A percentile compares a stretch with the other conserved stretches of the same genome.
These are phyloP conservation scores for Globisporangium alternatum DNA, from an alignment of 352 stramenopile genomes.

Conservation along the genomic window DNA sequence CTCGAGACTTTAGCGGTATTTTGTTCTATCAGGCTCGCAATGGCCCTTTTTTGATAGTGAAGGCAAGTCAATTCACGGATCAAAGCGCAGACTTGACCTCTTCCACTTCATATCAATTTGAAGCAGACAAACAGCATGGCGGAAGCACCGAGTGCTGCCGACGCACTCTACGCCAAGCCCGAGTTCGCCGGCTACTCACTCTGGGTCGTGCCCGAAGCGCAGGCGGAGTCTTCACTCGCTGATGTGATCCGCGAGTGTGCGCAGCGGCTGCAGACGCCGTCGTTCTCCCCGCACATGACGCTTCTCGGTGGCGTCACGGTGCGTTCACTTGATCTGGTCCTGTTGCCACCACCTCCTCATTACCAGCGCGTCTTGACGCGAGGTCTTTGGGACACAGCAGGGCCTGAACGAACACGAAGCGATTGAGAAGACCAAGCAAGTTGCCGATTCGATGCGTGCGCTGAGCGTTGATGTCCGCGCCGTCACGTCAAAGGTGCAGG, in stretches of 20 bases:
- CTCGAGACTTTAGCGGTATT: too few species aligned
- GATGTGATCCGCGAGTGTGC: slow-evolving; percentile 38
- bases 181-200: slow-evolving; percentile 60
- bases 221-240: slow-evolving; percentile 20
- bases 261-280: slow-evolving; percentile 31
- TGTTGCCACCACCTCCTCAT: background rate
- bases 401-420: slow-evolving; percentile 24
- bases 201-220: slow-evolving; percentile 42
- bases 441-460: slow-evolving; percentile 29
- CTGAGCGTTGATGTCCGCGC: slow-evolving; percentile 34
- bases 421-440: slow-evolving; percentile 27
- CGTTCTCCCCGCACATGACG: slow-evolving; percentile 60
- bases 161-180: slow-evolving; percentile 30
- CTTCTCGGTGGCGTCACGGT: slow-evolving; percentile 51
- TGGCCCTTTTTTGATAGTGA: too few species aligned
- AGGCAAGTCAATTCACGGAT: too few species aligned
- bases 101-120: too few species aligned
- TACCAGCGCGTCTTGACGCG: background rate
- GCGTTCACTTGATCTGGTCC: background rate
- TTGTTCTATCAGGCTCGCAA: too few species aligned
- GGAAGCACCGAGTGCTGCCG: slow-evolving; percentile 7
- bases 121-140: background rate
- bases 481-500: slow-evolving; percentile 47
- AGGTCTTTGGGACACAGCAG: slow-evolving; percentile 15
- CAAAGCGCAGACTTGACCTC: too few species aligned